Percentiles rank a stretch among this genome's conserved stretches.
These are phyloP conservation scores for Neoboletus magnificus DNA, from an alignment of 768 basidiomycete species.

Conservation along the genomic window DNA sequence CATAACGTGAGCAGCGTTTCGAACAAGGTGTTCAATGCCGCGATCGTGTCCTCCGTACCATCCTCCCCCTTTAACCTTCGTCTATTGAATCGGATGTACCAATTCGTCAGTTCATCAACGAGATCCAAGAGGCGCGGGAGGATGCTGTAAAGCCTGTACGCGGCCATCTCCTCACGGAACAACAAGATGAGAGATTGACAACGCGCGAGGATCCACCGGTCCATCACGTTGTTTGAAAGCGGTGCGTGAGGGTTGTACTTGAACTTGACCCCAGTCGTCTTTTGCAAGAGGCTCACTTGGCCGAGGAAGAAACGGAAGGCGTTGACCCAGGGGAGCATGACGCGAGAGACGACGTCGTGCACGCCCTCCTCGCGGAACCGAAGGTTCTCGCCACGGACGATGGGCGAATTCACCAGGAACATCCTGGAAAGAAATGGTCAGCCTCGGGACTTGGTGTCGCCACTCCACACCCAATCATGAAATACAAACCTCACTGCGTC, in stretches of 20 bases:
- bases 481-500: conserved; percentile 79
- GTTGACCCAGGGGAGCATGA: conserved; percentile 96
- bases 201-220: conserved; percentile 96
- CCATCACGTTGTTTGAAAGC: conserved; percentile 92
- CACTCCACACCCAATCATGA: not conserved
- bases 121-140: conserved; percentile 91
- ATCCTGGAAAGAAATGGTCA: conserved; percentile 50
- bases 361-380: conserved; percentile 98
- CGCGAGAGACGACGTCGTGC: conserved; percentile 93
- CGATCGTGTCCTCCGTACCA: conserved; percentile 79
- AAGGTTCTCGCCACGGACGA: conserved; percentile 95
- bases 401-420: conserved; percentile 98
- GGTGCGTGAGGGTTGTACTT: conserved; percentile 84
- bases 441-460: not conserved
- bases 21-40: conserved; percentile 93
- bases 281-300: conserved; percentile 86
- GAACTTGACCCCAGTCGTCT: conserved; percentile 73
- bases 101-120: conserved; percentile 95
- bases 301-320: conserved; percentile 99
- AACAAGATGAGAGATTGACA: conserved; percentile 94
- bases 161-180: conserved; percentile 93
- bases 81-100: conserved; percentile 99
- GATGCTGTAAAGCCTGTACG: conserved; percentile 96
- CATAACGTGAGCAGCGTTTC: conserved; percentile 93
- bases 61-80: conserved; percentile 94